These are phyloP conservation scores for Pseudopyrenochaeta lycopersici DNA, from an alignment of 2,329 filamentous ascomycete genomes.

Conservation along the genomic window DNA sequence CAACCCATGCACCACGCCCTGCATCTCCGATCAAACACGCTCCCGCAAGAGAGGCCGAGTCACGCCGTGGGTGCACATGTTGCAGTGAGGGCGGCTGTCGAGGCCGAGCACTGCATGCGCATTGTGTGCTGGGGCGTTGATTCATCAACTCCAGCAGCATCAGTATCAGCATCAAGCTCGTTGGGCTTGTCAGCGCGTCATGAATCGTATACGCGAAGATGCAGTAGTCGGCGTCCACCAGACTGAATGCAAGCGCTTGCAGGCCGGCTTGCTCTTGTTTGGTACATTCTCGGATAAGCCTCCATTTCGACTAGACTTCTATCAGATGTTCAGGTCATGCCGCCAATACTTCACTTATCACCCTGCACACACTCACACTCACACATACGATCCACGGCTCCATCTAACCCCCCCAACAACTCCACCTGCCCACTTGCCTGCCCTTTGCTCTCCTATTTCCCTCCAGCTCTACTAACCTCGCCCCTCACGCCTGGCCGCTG, in stretches of 20 bases:
- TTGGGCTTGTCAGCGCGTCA: no score
- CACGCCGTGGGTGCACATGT: neutral
- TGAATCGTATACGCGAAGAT: neutral
- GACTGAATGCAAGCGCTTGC: constrained; percentile 2
- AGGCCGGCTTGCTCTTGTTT: constrained; percentile 2
- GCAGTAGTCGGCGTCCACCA: constrained; percentile 10
- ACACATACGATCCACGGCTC: constrained; percentile 1
- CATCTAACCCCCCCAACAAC: constrained; percentile 15
- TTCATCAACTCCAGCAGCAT: no score
- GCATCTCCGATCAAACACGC: constrained; percentile 1
- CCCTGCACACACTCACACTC: constrained; percentile 5
- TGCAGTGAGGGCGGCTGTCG: neutral
- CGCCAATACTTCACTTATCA: constrained; percentile 14
- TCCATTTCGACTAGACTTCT: constrained; percentile 13
- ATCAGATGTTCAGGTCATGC: constrained; percentile 28
- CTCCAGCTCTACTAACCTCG: neutral
- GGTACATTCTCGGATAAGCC: neutral
- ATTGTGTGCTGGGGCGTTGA: no score
- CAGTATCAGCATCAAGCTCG: no score
- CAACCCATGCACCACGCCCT: constrained; percentile 1
- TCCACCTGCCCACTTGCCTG: constrained; percentile 12
- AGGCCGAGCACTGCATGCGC: neutral
- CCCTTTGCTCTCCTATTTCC: constrained; percentile 1
- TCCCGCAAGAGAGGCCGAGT: constrained; percentile 1
- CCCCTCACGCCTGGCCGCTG: neutral